Evolutionary conservation across 176 grass and related monocot species (phyloP).

Genomic region (Juncus inflexus): DNA sequence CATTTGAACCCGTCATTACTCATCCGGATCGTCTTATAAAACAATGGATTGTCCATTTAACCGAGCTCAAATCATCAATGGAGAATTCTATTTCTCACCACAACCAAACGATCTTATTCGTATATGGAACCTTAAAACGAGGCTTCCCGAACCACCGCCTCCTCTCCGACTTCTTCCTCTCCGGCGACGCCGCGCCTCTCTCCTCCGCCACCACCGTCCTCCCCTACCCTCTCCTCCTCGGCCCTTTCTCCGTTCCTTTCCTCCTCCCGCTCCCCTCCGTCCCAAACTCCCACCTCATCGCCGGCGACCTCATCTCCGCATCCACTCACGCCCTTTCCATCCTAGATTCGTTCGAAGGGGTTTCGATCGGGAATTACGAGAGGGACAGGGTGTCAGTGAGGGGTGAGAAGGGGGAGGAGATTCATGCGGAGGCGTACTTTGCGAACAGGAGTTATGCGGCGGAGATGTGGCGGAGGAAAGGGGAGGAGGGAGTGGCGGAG

Average conservation of each 20-base stretch:
- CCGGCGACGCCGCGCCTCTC: conserved; percentile 38
- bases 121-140: conserved; percentile 79
- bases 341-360: conserved; percentile 48
- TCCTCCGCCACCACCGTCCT: conserved; percentile 24
- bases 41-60: too few species aligned
- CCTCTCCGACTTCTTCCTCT: conserved; percentile 26
- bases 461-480: conserved; percentile 53
- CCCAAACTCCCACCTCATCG: conserved; percentile 20
- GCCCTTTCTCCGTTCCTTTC: conserved; percentile 28
- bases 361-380: conserved; percentile 60
- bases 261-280: conserved; percentile 14
- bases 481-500: conserved; percentile 42
- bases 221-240: conserved; percentile 30
- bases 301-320: conserved; percentile 47
- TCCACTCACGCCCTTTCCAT: neutral
- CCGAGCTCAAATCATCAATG: neutral
- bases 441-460: conserved; percentile 62
- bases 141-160: conserved; percentile 57
- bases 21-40: too few species aligned
- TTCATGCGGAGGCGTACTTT: conserved; percentile 65
- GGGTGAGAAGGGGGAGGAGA: neutral
- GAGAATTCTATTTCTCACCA: neutral
- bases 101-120: conserved; percentile 46
- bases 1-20: too few species aligned
- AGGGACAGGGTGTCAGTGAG: conserved; percentile 34